Base-by-base conservation (phyloP, 495 filamentous ascomycete genomes). In the Daldinia childiae region DNA sequence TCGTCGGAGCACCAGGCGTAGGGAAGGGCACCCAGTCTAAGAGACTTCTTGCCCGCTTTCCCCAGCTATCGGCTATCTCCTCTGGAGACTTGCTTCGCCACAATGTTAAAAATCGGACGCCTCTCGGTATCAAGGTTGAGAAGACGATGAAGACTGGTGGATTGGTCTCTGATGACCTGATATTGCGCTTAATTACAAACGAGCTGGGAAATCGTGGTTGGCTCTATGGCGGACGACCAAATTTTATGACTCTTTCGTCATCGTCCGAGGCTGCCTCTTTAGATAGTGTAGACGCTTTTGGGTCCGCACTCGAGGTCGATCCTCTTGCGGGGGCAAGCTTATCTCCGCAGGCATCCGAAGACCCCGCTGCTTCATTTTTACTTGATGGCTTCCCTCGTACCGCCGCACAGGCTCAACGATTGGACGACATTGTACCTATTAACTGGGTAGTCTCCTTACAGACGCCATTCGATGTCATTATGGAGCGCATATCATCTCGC, bases 11-110 rank as follows among this genome's bases (percentile, higher is more conserved):
- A n/a, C 95, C 95, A 0, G 95, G 84, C 32, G 90, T 91, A 4
- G 95, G 95, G 58, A 99, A 99, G 81, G 95, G 95, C 34, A 99
- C 95, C 15, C 95, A 99, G 77, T 92, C 93, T 30, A 93, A 97
- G 75, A 87, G 95, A 48, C 82, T 99, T 48, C 88, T 98, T 60
- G 82, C 90, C 69, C 89, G 92, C 66, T 98, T 94, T 74, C 92
- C 94, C 15, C 91, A 97, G 74, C 82, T 99, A 32, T 92, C 94
- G 8, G 90, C 93, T 4, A 94, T 99, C 81, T 95, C 92, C 81
- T 97, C 95, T 19, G 95, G 95, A 14, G 95, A 98, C 76, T 82
- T 99, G 12, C 83, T 99, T 57, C 87, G 95, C 48, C 89, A 95
- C 76, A 97, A 98, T 93, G 95, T 95, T 70, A 90, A 94, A 78